Percentiles rank a stretch among this genome's conserved stretches.
Evolutionary conservation across 2,329 filamentous ascomycete species (phyloP).

Genomic region (Alternaria arbusti): DNA sequence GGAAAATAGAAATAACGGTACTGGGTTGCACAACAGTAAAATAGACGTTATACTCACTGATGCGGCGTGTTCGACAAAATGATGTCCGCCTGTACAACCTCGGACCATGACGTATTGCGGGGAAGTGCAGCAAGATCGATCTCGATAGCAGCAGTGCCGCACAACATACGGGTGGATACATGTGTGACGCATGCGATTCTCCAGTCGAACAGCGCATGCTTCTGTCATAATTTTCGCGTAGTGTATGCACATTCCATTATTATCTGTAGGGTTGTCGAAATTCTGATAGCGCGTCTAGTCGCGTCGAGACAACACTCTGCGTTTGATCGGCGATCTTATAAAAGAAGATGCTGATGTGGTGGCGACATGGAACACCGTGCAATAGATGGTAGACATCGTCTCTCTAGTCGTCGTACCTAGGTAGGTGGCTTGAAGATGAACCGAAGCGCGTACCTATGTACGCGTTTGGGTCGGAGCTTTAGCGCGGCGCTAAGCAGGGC

Average conservation of each 20-base stretch:
- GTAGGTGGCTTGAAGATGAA: neutral
- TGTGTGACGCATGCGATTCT: neutral
- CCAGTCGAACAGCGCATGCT: neutral
- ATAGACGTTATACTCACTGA: neutral
- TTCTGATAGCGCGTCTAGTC: neutral
- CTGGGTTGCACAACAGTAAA: neutral
- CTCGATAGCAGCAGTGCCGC: neutral
- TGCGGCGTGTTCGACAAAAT: neutral
- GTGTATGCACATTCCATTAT: neutral
- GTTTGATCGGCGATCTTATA: no score
- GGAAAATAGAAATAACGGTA: neutral
- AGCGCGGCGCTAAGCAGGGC: neutral
- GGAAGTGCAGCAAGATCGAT: slow-evolving; percentile 3
- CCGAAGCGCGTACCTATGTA: neutral
- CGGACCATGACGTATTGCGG: slow-evolving; percentile 28
- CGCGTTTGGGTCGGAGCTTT: neutral
- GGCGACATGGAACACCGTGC: no score
- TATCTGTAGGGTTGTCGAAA: neutral
- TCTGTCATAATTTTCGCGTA: neutral
- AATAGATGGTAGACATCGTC: neutral
- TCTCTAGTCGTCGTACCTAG: no score
- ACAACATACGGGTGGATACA: neutral
- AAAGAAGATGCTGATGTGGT: neutral
- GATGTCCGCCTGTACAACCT: slow-evolving; percentile 4
- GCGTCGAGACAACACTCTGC: neutral